Conservation (phyloP, 1,284 basidiomycete genomes). For the Lignosus rhinocerotis region DNA sequence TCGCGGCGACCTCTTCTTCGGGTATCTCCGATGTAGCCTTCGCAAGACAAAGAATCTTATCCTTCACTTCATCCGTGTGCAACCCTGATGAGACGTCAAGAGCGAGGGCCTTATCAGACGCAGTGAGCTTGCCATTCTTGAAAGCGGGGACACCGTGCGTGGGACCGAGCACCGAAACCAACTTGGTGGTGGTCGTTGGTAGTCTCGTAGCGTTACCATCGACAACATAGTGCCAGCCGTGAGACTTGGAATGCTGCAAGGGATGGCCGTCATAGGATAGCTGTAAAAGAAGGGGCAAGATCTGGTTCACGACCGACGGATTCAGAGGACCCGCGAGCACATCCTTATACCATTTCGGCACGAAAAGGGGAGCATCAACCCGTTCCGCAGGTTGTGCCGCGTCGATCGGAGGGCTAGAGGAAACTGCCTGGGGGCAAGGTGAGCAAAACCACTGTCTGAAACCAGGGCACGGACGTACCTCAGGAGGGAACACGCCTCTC, state of each 20-base stretch:
- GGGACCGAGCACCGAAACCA: constrained; percentile 41
- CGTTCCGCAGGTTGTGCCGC: not conserved
- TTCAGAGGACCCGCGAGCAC: constrained; percentile 51
- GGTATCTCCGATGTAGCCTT: constrained; percentile 28
- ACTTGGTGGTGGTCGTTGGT: constrained; percentile 43
- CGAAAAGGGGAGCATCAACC: constrained; percentile 13
- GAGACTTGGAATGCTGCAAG: constrained; percentile 58
- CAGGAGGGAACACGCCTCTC: constrained; percentile 46
- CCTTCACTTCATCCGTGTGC: constrained; percentile 32
- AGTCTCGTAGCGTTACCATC: constrained; percentile 39
- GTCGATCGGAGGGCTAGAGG: not conserved
- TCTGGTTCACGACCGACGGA: constrained; percentile 58
- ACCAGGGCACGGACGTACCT: constrained; percentile 19
- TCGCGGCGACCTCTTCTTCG: constrained; percentile 30
- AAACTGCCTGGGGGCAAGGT: not conserved
- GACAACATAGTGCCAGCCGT: constrained; percentile 68
- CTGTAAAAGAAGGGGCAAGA: constrained; percentile 79
- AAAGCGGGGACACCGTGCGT: constrained; percentile 46
- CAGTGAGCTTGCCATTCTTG: constrained; percentile 38
- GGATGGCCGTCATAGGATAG: constrained; percentile 76
- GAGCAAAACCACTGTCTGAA: not conserved
- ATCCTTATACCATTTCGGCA: constrained; percentile 80
- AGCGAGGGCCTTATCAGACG: constrained; percentile 42
- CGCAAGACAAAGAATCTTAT: constrained; percentile 42
- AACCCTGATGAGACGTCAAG: constrained; percentile 43